These are phyloP conservation scores for Thymus quinquecostatus DNA, from an alignment of 257 asterid genomes.

Conservation along the genomic window DNA sequence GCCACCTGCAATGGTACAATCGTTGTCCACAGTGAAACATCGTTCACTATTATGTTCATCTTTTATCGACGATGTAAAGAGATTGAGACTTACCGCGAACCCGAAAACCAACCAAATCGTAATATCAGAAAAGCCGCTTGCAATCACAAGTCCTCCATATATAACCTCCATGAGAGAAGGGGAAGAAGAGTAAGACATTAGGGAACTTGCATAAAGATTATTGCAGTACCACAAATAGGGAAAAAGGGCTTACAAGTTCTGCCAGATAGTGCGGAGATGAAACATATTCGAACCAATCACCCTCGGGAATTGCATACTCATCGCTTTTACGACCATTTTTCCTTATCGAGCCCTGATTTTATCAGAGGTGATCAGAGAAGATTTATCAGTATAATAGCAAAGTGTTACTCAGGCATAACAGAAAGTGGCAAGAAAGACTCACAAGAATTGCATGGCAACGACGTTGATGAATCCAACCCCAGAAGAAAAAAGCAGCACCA, in stretches of 20 bases:
- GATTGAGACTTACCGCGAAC: conserved; percentile 60
- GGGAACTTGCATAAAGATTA: background rate
- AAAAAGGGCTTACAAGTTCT: conserved; percentile 63
- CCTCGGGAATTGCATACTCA: conserved; percentile 65
- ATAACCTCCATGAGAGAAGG: conserved; percentile 58
- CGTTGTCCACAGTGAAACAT: background rate
- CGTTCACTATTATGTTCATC: background rate
- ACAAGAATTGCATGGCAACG: too few relatives aligned
- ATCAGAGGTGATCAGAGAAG: conserved; percentile 15
- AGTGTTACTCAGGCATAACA: background rate
- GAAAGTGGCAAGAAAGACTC: too few relatives aligned
- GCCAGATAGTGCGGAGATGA: conserved; percentile 95
- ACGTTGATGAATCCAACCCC: too few relatives aligned
- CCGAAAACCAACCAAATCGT: conserved; percentile 73
- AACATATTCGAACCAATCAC: conserved; percentile 95
- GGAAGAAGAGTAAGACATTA: background rate
- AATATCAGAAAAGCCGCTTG: conserved; percentile 71
- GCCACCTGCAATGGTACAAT: conserved; percentile 59
- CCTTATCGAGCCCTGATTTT: conserved; percentile 70
- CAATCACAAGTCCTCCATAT: conserved; percentile 77
- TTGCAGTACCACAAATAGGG: background rate
- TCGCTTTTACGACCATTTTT: conserved; percentile 42
- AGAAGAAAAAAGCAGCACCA: too few relatives aligned
- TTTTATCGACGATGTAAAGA: background rate
- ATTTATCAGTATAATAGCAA: conserved; percentile 9